Percentiles rank a stretch among this genome's conserved stretches.
These are phyloP conservation scores for Pseudopithomyces maydicus DNA, from an alignment of 2,329 filamentous ascomycete species.

Conservation along the genomic window DNA sequence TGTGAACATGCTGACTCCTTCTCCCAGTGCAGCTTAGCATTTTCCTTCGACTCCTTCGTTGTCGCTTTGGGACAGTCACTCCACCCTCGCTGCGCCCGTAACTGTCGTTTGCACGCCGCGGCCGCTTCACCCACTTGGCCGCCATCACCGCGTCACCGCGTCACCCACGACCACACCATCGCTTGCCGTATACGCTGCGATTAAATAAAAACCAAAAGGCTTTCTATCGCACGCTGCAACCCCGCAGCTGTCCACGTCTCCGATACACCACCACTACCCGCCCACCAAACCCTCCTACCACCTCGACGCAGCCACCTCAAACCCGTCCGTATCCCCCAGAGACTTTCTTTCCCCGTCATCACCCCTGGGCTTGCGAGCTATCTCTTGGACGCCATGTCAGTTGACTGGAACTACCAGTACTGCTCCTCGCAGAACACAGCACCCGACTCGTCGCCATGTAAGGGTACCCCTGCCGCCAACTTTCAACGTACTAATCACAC, in stretches of 20 bases:
- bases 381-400: constrained; percentile 16
- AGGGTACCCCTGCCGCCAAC: constrained; percentile 13
- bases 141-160: not conserved
- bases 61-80: too few species aligned
- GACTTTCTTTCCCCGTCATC: constrained; percentile 19
- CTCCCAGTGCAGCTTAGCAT: constrained; percentile 2
- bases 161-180: not conserved
- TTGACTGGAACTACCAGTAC: constrained; percentile 42
- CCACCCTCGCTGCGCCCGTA: not conserved
- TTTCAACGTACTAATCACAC: constrained; percentile 7
- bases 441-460: constrained; percentile 41
- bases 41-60: constrained; percentile 7
- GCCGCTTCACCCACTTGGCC: not conserved
- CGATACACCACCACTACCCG: constrained; percentile 2
- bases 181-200: not conserved
- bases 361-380: constrained; percentile 23
- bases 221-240: not conserved
- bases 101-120: not conserved
- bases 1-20: constrained; percentile 16
- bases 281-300: constrained; percentile 10
- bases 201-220: too few species aligned
- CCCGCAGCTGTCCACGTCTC: not conserved
- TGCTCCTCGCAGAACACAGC: constrained; percentile 53
- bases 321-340: constrained; percentile 3
- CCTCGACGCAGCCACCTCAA: constrained; percentile 5